A percentile compares a stretch with the other conserved stretches of the same genome.
Conservation (phyloP, 2,329 filamentous ascomycete genomes). For the Davidsoniella eucalypti region DNA sequence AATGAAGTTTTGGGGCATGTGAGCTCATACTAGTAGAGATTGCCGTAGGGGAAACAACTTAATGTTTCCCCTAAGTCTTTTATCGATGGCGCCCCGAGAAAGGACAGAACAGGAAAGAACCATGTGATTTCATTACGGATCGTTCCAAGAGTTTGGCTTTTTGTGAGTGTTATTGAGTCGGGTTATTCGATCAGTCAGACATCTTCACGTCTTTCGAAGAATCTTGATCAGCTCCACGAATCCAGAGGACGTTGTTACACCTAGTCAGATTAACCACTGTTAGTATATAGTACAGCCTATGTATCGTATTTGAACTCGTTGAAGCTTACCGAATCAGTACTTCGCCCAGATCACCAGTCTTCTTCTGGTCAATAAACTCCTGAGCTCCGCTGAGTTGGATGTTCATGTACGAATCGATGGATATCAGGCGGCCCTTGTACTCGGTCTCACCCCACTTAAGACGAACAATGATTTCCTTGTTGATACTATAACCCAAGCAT, state of each 20-base stretch:
- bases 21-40: neutral
- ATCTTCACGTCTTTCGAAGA: conserved; percentile 33
- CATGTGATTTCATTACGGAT: conserved; percentile 4
- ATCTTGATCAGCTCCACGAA: conserved; percentile 41
- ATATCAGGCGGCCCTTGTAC: conserved; percentile 86
- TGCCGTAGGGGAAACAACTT: neutral
- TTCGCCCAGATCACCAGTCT: conserved; percentile 69
- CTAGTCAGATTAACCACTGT: conserved; percentile 24
- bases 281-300: conserved; percentile 10
- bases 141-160: neutral
- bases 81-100: no score
- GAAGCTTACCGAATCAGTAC: conserved; percentile 66
- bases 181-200: conserved; percentile 27
- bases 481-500: conserved; percentile 41
- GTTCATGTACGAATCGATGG: conserved; percentile 98
- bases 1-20: neutral
- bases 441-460: conserved; percentile 98
- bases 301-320: neutral
- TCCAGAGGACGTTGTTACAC: conserved; percentile 97
- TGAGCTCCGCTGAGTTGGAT: conserved; percentile 80
- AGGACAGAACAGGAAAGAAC: neutral
- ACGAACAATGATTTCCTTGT: conserved; percentile 78
- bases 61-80: neutral
- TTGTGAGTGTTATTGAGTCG: no score
- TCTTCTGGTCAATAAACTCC: conserved; percentile 81